Conservation (phyloP, 371 early-diverging fungal genomes). For the Actinomucor elegans region DNA sequence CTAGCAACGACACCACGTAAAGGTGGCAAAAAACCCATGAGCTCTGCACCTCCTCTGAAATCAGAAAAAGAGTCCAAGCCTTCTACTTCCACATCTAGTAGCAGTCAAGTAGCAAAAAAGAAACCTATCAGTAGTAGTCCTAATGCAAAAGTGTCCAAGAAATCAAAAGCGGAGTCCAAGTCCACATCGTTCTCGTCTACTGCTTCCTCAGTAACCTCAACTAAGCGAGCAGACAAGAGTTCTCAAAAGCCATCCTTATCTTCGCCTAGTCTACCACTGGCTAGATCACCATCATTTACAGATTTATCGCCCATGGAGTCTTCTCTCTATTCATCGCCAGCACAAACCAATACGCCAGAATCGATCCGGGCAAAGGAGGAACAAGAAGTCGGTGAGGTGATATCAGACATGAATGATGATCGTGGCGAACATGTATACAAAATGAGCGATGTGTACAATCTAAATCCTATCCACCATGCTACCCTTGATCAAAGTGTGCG, state of each 20-base stretch:
- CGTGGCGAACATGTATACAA: conserved; percentile 28
- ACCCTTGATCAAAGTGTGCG: conserved; percentile 17
- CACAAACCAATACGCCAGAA: not conserved
- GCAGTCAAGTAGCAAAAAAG: conserved; percentile 6
- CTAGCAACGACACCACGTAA: not conserved
- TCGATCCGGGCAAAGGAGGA: not conserved
- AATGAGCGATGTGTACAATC: conserved; percentile 29
- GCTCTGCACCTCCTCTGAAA: too few relatives aligned
- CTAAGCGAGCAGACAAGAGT: not conserved
- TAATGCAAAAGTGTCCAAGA: conserved; percentile 2
- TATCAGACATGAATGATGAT: not conserved
- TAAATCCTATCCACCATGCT: conserved; percentile 36
- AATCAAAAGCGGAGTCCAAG: conserved; percentile 9
- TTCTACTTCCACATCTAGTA: not conserved
- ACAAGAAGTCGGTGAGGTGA: not conserved
- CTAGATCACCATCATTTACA: not conserved
- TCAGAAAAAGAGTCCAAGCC: too few relatives aligned
- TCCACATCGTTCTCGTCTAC: not conserved
- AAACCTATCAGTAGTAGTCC: not conserved
- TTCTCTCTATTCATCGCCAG: not conserved
- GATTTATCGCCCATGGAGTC: conserved; percentile 2
- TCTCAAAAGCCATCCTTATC: conserved; percentile 1
- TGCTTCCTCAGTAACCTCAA: not conserved
- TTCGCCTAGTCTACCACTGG: not conserved
- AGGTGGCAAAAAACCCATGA: conserved; percentile 5